Conservation (phyloP, 2,329 filamentous ascomycete species). For the Colletotrichum kahawae region DNA sequence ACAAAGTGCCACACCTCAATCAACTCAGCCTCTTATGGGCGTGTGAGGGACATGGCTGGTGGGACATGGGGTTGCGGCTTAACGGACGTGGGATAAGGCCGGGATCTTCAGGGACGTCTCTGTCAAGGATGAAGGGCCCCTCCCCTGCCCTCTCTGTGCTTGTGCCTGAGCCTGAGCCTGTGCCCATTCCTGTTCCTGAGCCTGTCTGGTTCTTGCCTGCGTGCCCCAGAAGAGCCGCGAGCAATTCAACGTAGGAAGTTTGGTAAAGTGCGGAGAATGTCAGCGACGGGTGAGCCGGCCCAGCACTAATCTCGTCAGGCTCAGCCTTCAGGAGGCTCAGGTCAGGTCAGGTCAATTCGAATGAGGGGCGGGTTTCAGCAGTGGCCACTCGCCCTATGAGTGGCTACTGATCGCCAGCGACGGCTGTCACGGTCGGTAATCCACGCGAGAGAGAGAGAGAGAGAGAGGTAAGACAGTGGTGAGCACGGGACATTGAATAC, state of each 20-base stretch:
- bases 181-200: neutral
- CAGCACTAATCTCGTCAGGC: constrained; percentile 1
- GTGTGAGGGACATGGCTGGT: neutral
- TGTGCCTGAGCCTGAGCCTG: neutral
- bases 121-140: neutral
- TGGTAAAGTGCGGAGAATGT: neutral
- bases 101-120: constrained; percentile 19
- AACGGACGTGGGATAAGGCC: constrained; percentile 10
- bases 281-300: neutral
- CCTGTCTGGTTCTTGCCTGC: neutral
- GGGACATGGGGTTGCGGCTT: constrained; percentile 18
- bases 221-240: neutral
- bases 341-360: neutral
- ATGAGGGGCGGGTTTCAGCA: constrained; percentile 11
- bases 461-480: neutral
- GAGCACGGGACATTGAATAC: neutral
- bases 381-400: constrained; percentile 9
- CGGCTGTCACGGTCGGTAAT: neutral
- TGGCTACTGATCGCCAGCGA: constrained; percentile 16
- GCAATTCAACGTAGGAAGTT: neutral
- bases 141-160: neutral
- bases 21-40: constrained; percentile 16
- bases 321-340: constrained; percentile 15
- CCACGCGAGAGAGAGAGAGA: neutral
- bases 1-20: too few species aligned